phyloP scores from a whole-genome alignment of 208 protist genomes.

The Trichomonas gallinae region DNA sequence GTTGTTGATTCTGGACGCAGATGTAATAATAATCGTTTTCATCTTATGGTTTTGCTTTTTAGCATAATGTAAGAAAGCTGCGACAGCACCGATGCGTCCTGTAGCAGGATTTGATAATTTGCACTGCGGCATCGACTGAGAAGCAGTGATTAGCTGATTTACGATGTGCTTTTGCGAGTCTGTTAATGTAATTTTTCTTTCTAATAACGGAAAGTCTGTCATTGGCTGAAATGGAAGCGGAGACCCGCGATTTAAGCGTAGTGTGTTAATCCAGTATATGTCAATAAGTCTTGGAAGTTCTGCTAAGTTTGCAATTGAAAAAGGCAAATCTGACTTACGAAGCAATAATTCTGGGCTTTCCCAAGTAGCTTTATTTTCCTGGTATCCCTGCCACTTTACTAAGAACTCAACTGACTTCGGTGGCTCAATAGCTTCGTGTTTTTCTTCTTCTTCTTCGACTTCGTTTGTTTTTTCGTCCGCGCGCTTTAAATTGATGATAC shows the following conservation, averaged over 20 bases:
- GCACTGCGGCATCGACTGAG: background rate
- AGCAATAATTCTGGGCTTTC: background rate
- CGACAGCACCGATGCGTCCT: background rate
- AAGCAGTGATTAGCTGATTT: background rate
- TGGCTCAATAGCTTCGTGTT: background rate
- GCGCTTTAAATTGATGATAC: background rate
- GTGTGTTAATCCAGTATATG: background rate
- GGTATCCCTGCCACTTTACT: background rate
- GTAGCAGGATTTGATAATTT: background rate
- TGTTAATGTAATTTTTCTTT: background rate
- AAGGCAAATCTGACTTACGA: background rate
- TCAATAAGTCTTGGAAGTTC: background rate
- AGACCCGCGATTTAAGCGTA: background rate
- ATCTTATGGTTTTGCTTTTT: background rate
- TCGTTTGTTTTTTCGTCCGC: background rate
- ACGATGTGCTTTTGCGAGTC: background rate
- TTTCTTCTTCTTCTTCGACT: background rate
- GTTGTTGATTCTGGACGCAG: background rate
- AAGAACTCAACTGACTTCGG: background rate
- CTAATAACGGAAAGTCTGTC: background rate
- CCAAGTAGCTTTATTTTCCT: background rate
- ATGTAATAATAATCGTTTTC: background rate
- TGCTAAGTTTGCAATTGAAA: background rate
- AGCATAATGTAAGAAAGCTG: background rate
- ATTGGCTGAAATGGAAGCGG: background rate